phyloP scores from a whole-genome alignment of 164 flowering plant species.

The Litsea cubeba region DNA sequence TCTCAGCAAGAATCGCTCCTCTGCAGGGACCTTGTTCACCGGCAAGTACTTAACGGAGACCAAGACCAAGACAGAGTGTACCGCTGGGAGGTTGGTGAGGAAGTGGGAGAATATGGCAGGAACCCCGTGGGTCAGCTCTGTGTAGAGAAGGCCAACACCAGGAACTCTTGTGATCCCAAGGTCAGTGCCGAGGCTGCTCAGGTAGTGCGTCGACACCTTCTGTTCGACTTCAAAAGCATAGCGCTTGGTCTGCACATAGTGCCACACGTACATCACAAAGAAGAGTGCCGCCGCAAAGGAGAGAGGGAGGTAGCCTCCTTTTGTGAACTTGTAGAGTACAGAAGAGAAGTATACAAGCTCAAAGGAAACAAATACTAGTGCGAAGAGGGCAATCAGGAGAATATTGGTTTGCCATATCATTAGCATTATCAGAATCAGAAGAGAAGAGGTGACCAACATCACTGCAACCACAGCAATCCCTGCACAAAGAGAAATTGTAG shows the following conservation, averaged over 20 bases:
- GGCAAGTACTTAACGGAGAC: constrained; percentile 25
- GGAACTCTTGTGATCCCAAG: constrained; percentile 22
- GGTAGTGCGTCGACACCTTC: constrained; percentile 15
- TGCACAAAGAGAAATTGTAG: constrained; percentile 5
- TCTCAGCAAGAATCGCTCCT: constrained; percentile 17
- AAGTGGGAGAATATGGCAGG: constrained; percentile 25
- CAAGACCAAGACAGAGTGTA: constrained; percentile 27
- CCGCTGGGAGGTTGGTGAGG: constrained; percentile 24
- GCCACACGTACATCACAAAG: constrained; percentile 25
- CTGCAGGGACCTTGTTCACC: constrained; percentile 18
- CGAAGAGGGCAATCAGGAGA: constrained; percentile 8
- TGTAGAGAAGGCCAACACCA: constrained; percentile 22
- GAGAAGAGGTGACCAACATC: constrained; percentile 19
- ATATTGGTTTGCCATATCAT: constrained; percentile 23
- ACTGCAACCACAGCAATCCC: constrained; percentile 27
- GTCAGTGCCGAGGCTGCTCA: constrained; percentile 9
- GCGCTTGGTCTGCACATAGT: constrained; percentile 19
- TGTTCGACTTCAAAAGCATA: constrained; percentile 18
- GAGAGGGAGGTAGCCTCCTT: constrained; percentile 27
- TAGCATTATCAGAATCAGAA: constrained; percentile 21
- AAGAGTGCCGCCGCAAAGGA: constrained; percentile 17
- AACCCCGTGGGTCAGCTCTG: constrained; percentile 21
- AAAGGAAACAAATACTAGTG: constrained; percentile 15
- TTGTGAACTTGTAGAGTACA: constrained; percentile 23
- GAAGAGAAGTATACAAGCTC: constrained; percentile 23